phyloP scores from a whole-genome alignment of 2,329 filamentous ascomycete genomes.

The Aspergillus hortae region DNA sequence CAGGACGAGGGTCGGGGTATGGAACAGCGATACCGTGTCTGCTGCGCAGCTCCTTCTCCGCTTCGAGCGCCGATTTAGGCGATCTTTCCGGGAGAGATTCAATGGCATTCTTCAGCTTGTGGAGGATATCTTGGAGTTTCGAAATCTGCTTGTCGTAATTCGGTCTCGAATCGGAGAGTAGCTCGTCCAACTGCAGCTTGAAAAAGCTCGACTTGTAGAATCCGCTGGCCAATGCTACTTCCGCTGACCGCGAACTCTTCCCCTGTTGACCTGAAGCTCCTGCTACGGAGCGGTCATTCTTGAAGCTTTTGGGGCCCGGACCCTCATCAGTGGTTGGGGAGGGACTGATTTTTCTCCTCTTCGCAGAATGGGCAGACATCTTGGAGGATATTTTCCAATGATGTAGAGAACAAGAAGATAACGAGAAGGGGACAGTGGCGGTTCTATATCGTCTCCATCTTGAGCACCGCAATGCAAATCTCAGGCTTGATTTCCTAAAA shows the following conservation, averaged over 20 bases:
- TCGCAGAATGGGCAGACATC: constrained; percentile 38
- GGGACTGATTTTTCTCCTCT: constrained; percentile 48
- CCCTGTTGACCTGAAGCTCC: background rate
- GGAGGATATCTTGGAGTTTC: constrained; percentile 52
- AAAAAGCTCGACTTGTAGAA: constrained; percentile 66
- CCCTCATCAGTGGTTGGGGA: constrained; percentile 20
- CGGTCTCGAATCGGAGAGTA: constrained; percentile 56
- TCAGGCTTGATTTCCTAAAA: background rate
- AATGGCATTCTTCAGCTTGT: constrained; percentile 54
- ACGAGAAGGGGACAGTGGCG: background rate
- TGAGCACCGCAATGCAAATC: background rate
- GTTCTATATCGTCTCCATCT: too few relatives aligned
- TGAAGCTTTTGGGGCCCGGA: constrained; percentile 18
- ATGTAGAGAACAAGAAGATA: background rate
- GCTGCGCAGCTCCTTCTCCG: constrained; percentile 64
- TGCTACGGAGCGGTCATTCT: constrained; percentile 15
- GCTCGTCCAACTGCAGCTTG: constrained; percentile 64
- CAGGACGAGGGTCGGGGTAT: constrained; percentile 76
- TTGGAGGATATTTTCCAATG: background rate
- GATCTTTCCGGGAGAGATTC: constrained; percentile 53
- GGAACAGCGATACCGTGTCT: constrained; percentile 69
- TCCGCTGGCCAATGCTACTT: constrained; percentile 43
- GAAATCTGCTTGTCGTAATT: constrained; percentile 56
- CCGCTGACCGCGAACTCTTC: constrained; percentile 21
- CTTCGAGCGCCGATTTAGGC: constrained; percentile 58